A percentile compares a stretch with the other conserved stretches of the same genome.
phyloP scores from a whole-genome alignment of 108 stramenopile species.

The Halocafeteria seosinensis region DNA sequence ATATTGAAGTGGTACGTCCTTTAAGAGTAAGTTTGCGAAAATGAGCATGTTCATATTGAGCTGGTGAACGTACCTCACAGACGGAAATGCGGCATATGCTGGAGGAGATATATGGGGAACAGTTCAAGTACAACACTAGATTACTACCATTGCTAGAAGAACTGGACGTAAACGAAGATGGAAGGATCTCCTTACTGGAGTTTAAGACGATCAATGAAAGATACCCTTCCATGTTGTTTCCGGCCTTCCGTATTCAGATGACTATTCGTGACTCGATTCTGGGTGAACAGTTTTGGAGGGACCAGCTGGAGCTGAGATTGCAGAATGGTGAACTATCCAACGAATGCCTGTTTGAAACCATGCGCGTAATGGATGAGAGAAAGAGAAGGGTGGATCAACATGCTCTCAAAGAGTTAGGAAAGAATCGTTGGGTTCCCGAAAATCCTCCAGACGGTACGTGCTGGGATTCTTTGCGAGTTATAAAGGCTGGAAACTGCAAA shows the following conservation, averaged over 20 bases:
- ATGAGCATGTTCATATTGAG: too few species aligned
- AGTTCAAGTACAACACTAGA: background rate
- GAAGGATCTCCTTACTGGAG: background rate
- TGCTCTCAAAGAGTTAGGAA: background rate
- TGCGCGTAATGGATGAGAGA: background rate
- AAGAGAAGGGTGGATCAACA: background rate
- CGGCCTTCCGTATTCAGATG: constrained; percentile 3
- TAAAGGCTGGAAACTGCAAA: too few species aligned
- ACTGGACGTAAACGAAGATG: background rate
- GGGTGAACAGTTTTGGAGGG: background rate
- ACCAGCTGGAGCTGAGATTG: background rate
- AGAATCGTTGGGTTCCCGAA: background rate
- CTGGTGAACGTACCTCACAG: too few species aligned
- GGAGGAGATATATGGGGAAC: background rate
- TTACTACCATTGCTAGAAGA: background rate
- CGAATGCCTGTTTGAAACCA: background rate
- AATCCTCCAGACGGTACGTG: background rate
- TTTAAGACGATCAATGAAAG: background rate
- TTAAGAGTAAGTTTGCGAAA: background rate
- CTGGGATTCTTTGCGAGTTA: too few species aligned
- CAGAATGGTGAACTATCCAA: background rate
- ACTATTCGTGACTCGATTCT: background rate
- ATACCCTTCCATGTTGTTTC: constrained; percentile 1
- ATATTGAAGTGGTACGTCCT: background rate
- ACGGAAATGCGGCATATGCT: background rate